Percentiles rank a stretch among this genome's conserved stretches.
Evolutionary conservation across 2,329 filamentous ascomycete genomes (phyloP).

Genomic region (Xylariaceae sp.): DNA sequence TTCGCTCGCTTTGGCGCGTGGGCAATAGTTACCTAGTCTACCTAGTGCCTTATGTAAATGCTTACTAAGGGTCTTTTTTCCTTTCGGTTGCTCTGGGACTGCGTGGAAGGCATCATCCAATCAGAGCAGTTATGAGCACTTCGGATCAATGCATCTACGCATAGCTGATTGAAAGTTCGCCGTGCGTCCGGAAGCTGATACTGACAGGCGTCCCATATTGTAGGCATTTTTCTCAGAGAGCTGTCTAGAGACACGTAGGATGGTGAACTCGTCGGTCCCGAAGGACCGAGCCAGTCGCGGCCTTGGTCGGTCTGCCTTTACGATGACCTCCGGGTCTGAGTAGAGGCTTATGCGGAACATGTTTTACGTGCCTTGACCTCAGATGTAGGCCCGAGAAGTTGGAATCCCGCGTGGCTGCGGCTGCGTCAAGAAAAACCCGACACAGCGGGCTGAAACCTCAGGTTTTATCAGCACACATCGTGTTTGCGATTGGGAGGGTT

Average conservation of each 20-base stretch:
- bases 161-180: background rate
- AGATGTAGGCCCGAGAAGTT: background rate
- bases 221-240: background rate
- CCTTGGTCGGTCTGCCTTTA: background rate
- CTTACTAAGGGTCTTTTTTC: too few relatives aligned
- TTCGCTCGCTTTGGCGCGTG: too few relatives aligned
- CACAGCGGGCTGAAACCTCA: background rate
- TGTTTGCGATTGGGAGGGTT: slow-evolving; percentile 1
- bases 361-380: background rate
- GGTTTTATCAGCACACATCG: background rate
- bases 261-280: background rate
- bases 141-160: background rate
- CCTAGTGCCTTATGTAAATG: too few relatives aligned
- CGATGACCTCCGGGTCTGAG: background rate
- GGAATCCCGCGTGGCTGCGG: background rate
- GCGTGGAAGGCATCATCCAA: background rate
- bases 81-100: background rate
- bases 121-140: background rate
- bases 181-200: background rate
- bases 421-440: background rate
- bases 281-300: background rate
- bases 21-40: too few relatives aligned
- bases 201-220: background rate
- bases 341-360: background rate
- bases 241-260: background rate